A percentile compares a stretch with the other conserved stretches of the same genome.
phyloP scores from a whole-genome alignment of 106 monocot genomes.

The Phalaenopsis equestris region DNA sequence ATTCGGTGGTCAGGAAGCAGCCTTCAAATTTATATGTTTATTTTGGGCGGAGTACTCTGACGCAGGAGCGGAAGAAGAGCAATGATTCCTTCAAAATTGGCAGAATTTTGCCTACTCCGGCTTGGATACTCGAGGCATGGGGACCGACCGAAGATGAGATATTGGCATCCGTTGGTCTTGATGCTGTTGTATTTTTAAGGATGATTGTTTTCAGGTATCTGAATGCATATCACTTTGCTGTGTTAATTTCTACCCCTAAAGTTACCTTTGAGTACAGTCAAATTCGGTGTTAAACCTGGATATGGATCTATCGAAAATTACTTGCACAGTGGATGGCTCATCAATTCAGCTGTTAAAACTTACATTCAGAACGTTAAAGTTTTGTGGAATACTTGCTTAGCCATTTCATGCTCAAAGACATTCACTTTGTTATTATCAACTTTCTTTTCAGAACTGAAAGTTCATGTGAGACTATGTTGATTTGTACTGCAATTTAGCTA shows the following conservation, averaged over 20 bases:
- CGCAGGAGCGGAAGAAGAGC: conserved; percentile 21
- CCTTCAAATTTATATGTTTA: conserved; percentile 61
- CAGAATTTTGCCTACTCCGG: conserved; percentile 66
- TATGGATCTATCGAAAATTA: neutral
- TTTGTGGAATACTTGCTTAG: neutral
- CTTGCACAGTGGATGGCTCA: neutral
- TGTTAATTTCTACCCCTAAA: neutral
- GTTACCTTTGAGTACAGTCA: neutral
- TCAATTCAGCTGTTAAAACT: neutral
- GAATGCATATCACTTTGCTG: neutral
- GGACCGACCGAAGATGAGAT: conserved; percentile 54
- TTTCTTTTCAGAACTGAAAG: neutral
- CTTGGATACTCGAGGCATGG: conserved; percentile 84
- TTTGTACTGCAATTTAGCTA: neutral
- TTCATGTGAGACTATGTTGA: neutral
- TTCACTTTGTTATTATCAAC: neutral
- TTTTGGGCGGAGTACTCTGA: conserved; percentile 35
- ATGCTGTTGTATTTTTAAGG: conserved; percentile 81
- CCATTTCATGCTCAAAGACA: neutral
- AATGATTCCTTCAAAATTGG: conserved; percentile 35
- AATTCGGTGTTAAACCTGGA: neutral
- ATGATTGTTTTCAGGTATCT: conserved; percentile 80
- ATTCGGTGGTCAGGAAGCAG: conserved; percentile 78
- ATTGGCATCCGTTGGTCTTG: conserved; percentile 55
- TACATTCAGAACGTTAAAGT: neutral